These are phyloP conservation scores for Daucus carota DNA, from an alignment of 129 eudicot species.

Conservation along the genomic window DNA sequence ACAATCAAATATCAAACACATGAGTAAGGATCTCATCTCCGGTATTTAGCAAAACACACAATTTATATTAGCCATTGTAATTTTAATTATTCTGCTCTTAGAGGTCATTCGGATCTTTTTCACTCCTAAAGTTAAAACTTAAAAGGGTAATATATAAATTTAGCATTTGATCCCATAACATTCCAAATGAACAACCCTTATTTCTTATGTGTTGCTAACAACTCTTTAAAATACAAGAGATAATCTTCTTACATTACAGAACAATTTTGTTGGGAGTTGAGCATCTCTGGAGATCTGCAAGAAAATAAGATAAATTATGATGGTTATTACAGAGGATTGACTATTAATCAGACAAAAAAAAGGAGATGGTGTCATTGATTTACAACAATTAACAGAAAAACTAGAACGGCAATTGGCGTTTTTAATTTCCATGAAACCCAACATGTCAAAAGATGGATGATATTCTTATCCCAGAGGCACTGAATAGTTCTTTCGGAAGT, in stretches of 20 bases:
- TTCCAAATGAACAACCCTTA: neutral
- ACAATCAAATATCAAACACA: neutral
- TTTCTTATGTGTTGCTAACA: neutral
- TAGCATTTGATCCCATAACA: neutral
- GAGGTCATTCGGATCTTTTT: neutral
- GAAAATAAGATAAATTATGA: neutral
- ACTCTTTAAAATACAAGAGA: neutral
- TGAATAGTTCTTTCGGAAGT: neutral
- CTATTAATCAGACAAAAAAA: neutral
- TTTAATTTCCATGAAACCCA: neutral
- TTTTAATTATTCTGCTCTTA: too few relatives aligned
- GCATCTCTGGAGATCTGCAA: slow-evolving; percentile 89
- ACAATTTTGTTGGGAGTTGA: slow-evolving; percentile 70
- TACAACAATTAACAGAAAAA: neutral
- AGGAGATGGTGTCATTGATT: neutral
- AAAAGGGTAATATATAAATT: too few relatives aligned
- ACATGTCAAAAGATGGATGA: neutral
- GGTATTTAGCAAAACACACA: neutral
- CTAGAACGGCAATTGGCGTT: neutral
- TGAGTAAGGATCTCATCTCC: too few relatives aligned
- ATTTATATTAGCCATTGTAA: too few relatives aligned
- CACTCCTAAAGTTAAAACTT: neutral
- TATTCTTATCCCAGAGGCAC: neutral
- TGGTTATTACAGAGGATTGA: neutral
- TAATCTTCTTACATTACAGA: slow-evolving; percentile 62